phyloP scores from a whole-genome alignment of 495 filamentous ascomycete genomes.

The Talaromyces trachyspermus region DNA sequence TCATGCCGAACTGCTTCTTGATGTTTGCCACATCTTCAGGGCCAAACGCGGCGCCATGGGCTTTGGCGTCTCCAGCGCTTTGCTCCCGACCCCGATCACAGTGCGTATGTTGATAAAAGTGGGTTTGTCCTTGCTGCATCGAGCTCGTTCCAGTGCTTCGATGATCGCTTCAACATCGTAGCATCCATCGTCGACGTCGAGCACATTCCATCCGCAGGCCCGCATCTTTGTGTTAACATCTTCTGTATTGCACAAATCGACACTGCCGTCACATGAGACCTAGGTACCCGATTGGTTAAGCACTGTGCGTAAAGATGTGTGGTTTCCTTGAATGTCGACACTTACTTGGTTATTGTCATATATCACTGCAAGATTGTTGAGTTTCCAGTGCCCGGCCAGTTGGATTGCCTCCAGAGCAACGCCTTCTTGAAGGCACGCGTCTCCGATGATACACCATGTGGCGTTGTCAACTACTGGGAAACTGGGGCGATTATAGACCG shows the following conservation, averaged over 20 bases:
- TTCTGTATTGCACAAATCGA: constrained; percentile 49
- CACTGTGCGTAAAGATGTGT: too few relatives aligned
- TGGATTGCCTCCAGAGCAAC: constrained; percentile 52
- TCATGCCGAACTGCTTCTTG: constrained; percentile 39
- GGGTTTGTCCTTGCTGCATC: constrained; percentile 38
- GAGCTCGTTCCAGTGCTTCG: constrained; percentile 36
- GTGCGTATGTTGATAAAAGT: constrained; percentile 55
- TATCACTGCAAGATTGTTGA: constrained; percentile 49
- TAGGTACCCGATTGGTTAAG: not conserved
- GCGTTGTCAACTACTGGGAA: constrained; percentile 42
- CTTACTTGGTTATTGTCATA: constrained; percentile 55
- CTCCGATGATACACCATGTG: constrained; percentile 51
- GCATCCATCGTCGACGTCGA: constrained; percentile 47
- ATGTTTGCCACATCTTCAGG: constrained; percentile 37
- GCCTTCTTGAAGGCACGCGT: constrained; percentile 53
- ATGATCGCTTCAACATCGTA: constrained; percentile 47
- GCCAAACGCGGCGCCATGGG: constrained; percentile 47
- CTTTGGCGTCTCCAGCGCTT: constrained; percentile 39
- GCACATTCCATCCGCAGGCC: constrained; percentile 50
- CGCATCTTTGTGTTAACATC: constrained; percentile 53
- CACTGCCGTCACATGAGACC: constrained; percentile 48
- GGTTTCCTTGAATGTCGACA: too few relatives aligned
- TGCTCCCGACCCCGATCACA: constrained; percentile 47
- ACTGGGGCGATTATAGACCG: constrained; percentile 44
- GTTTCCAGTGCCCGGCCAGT: constrained; percentile 46